Evolutionary conservation across 1,284 basidiomycete genomes (phyloP), one percentile per base, ranked within the genome.

Genomic region (Meripilus lineatus): DNA sequence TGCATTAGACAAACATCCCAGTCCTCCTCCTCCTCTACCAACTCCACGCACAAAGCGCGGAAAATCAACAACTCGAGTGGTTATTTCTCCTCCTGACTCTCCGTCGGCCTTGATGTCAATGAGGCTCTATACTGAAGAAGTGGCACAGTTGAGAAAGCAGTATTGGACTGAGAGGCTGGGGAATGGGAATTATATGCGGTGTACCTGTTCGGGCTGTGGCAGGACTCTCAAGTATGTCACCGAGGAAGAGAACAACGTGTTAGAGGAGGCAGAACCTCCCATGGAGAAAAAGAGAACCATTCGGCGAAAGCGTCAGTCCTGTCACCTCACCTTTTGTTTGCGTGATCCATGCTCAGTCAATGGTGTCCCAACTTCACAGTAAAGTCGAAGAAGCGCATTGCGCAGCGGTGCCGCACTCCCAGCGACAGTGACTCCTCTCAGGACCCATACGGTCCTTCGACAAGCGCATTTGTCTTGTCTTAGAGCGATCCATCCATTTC

Each of bases 1-100:
- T 42, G 55, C 55, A 11, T 50, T 57, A 20, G 55, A 57, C 43
- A 57, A 57, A 38, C 46, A 53, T 42, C 55, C 55, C 8, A 24
- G 40, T 13, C 43, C 48, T 3, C 33, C 43, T 26, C 26, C 37
- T 10, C 15, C 25, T 35, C 40, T 8, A 24, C 38, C 7, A 32
- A 51, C 42, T n/a, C 17, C 14, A 10, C n/a, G 21, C 28, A 24
- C 20, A 42, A 42, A 32, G 22, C 3, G 3, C 30, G 24, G 30
- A 10, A n/a, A 8, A n/a, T 30, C 28, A 10, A 30, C 42, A 20
- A 26, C 10, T 11, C 18, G 21, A 20, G 42, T 3, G 30, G 11
- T 22, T 17, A 11, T 33, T 11, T 17, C 42, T 3, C 32, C 33
- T 4, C 28, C 25, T 3, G 15, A 14, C 32, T 8, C 32, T 26